Evolutionary conservation across 1,284 basidiomycete species (phyloP), one percentile per base, ranked within the genome.

Genomic region (Heimioporus punctisporus): DNA sequence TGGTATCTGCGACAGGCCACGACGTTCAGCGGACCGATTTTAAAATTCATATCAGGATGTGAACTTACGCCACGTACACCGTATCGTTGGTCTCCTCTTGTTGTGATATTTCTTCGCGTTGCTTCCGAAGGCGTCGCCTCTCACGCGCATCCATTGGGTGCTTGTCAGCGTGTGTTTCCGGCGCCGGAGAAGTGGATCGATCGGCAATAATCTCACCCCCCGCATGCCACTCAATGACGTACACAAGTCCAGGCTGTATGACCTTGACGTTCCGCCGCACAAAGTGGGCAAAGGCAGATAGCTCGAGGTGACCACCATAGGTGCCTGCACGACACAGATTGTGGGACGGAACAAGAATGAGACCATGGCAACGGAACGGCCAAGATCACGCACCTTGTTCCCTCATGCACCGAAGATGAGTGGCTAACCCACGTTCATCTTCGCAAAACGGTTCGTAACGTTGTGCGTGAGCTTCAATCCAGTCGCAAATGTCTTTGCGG

Each of bases 381-480:
- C 23, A 52, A 17, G 14, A 50, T 41, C 42, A 66, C 83, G 54
- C 60, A 88, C 90, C 90, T 64, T 83, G 84, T 72, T 90, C 82
- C 50, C 87, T 74, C 91, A 93, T 93, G 61, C 84, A 88, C 48
- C 77, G 69, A 39, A 94, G 71, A 73, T 94, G 90, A 2, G 79
- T 79, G 19, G 84, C 83, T 52, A 92, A 74, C 19, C 89, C 87
- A 49, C 90, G 78, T 63, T 92, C 92, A 64, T 93, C 91, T 67
- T 97, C 94, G 39, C 95, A 91, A 68, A 97, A 97, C 7, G 90
- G 90, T 55, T 86, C 90, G 69, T 95, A 97, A 27, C 88, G 82
- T 45, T 85, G 78, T 46, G 84, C 81, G 68, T 93, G 81, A 6
- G 70, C 64, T 48, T 82, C 84, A 50, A 96, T 88, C 83, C 91